Evolutionary conservation across 176 grass and related monocot species (phyloP), one percentile per base, ranked within the genome.

Genomic region (Elaeis guineensis): DNA sequence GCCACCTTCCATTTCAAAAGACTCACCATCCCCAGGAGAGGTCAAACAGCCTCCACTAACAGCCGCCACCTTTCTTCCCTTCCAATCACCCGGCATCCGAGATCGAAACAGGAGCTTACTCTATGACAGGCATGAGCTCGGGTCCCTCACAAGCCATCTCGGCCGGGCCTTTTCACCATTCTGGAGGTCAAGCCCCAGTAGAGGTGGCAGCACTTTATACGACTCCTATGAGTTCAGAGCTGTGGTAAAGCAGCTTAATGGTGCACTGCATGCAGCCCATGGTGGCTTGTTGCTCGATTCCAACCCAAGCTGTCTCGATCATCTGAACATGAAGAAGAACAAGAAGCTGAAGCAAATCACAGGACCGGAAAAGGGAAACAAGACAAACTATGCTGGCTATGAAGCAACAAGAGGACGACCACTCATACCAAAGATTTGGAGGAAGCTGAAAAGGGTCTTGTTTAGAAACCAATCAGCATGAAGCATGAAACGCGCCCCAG

Each of bases 221-320:
- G 77, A 89, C 77, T 84, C 86, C 49, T 84, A 81, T 57, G 81
- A 85, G 77, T 77, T 78, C 74, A 85, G 63, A 53, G 78, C 86
- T 21, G 76, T 84, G 74, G 70, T 71, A 1, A 44, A 52, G 61
- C 81, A 68, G 58, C 66, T 89, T 17, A 71, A 81, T 66, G 26
- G 54, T 23, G 32, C 74, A 52, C 70, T 89, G 66, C 61, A 64
- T 15, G 65, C 24, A 26, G 44, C 55, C 15, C 21, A 51, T 12
- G n/a, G 4, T 5, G 14, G 66, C 5, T 69, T 15, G 18, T 11
- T n/a, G 12, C 15, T 24, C 5, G 24, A 25, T 19, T 22, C 25
- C 5, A 17, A 39, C 26, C 2, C 25, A 2, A 69, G 54, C 4
- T 7, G 5, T 17, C 17, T 49, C 8, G 16, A 48, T 16, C 25